Conservation (phyloP, 805 yeast genomes). For the Yarrowia bubula region DNA sequence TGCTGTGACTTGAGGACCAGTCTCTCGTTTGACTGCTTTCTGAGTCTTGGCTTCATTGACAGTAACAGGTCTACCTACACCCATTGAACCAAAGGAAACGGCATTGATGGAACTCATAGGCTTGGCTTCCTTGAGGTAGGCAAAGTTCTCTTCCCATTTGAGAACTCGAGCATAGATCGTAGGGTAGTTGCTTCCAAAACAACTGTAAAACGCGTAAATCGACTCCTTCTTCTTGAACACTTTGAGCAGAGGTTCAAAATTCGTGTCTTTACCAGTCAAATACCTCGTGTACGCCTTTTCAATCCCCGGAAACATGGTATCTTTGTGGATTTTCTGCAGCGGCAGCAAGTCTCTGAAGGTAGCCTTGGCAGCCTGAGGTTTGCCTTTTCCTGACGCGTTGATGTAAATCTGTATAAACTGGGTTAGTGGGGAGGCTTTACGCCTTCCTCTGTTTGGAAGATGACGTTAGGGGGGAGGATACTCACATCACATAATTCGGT, state of each 20-base stretch:
- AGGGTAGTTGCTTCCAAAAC: neutral
- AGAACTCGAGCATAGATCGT: neutral
- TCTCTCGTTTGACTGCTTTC: neutral
- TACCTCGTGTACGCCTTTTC: conserved; percentile 1
- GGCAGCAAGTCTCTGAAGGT: conserved; percentile 1
- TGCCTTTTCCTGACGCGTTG: conserved; percentile 20
- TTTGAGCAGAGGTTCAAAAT: conserved; percentile 2
- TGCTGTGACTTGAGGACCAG: neutral
- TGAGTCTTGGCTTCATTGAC: conserved; percentile 7
- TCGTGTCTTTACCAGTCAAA: neutral
- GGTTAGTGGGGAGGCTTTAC: conserved; percentile 4
- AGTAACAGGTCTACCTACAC: conserved; percentile 1
- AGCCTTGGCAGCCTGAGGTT: conserved; percentile 11
- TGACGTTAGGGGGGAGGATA: no score
- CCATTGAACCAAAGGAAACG: conserved; percentile 6
- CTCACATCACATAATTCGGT: conserved; percentile 8
- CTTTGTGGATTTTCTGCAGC: conserved; percentile 9
- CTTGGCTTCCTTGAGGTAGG: conserved; percentile 1
- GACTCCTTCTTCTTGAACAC: conserved; percentile 11
- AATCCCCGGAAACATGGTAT: neutral
- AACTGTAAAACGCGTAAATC: neutral
- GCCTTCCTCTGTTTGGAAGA: no score
- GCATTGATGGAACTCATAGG: conserved; percentile 7
- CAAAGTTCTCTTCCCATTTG: conserved; percentile 16
- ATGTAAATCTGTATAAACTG: conserved; percentile 18